Evolutionary conservation across 2,329 filamentous ascomycete species (phyloP).

Genomic region (Pseudogymnoascus sp.): DNA sequence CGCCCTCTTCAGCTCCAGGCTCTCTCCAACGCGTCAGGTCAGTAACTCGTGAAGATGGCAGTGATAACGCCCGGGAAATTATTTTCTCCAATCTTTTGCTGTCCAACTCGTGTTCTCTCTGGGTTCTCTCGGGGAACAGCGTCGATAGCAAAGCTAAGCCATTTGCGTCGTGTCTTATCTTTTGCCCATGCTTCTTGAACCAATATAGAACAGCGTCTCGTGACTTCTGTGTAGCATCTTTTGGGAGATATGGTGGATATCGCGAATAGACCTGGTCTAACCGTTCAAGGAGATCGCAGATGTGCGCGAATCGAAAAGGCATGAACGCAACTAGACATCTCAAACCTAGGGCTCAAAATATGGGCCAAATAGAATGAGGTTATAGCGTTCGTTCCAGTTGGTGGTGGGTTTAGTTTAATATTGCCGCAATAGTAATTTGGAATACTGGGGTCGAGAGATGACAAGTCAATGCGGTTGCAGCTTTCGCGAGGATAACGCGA

Average conservation of each 20-base stretch:
- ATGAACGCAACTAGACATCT: slow-evolving; percentile 31
- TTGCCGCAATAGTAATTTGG: slow-evolving; percentile 5
- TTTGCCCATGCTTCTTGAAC: slow-evolving; percentile 55
- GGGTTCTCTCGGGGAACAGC: slow-evolving; percentile 67
- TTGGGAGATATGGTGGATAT: slow-evolving; percentile 32
- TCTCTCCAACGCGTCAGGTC: slow-evolving; percentile 56
- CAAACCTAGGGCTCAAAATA: not conserved
- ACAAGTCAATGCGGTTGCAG: not conserved
- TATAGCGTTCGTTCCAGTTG: not conserved
- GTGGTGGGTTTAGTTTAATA: not conserved
- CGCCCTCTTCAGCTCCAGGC: slow-evolving; percentile 43
- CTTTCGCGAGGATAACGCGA: slow-evolving; percentile 4
- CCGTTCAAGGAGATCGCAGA: slow-evolving; percentile 66
- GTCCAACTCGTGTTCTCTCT: slow-evolving; percentile 69
- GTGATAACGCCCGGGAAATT: slow-evolving; percentile 56
- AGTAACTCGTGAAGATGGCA: slow-evolving; percentile 51
- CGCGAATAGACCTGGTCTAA: slow-evolving; percentile 44
- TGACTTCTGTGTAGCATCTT: slow-evolving; percentile 41
- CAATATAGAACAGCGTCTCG: slow-evolving; percentile 51
- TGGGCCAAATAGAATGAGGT: not conserved
- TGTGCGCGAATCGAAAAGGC: slow-evolving; percentile 57
- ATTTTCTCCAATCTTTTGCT: slow-evolving; percentile 50
- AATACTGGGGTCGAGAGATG: not conserved
- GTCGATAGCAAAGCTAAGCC: slow-evolving; percentile 62
- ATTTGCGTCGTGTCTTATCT: slow-evolving; percentile 49